Percentiles rank a stretch among this genome's conserved stretches.
These are phyloP conservation scores for Rhipidocladum racemiflorum DNA, from an alignment of 176 grass and related monocot genomes.

Conservation along the genomic window DNA sequence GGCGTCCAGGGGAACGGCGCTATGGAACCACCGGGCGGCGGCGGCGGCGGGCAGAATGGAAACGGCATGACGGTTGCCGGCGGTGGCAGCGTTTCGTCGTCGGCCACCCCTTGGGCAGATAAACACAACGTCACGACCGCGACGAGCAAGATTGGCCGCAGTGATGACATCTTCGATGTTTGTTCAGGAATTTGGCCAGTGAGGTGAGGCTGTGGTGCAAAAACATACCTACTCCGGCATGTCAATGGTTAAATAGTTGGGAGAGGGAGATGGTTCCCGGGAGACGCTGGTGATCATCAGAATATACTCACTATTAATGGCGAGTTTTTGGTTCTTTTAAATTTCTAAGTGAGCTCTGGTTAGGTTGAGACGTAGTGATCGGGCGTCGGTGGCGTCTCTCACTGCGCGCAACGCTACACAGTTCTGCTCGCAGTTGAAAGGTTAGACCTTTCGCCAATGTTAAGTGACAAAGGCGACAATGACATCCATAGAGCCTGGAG, in stretches of 20 bases:
- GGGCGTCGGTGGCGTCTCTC: slow-evolving; percentile 25
- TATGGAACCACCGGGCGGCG: background rate
- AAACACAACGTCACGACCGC: slow-evolving; percentile 7
- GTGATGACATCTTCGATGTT: background rate
- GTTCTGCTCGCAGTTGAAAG: background rate
- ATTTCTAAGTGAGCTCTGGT: background rate
- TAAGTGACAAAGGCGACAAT: slow-evolving; percentile 7
- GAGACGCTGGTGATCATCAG: background rate
- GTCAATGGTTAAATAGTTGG: slow-evolving; percentile 6
- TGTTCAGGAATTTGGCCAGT: background rate
- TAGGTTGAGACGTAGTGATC: background rate
- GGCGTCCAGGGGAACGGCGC: slow-evolving; percentile 41
- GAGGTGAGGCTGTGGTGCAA: background rate
- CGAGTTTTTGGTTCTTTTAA: background rate
- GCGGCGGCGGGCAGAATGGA: slow-evolving; percentile 43
- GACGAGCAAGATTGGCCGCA: slow-evolving; percentile 19
- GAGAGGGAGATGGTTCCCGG: background rate
- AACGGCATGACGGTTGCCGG: slow-evolving; percentile 29
- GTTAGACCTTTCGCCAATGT: background rate
- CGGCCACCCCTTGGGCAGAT: background rate
- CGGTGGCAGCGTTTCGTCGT: background rate
- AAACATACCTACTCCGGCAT: background rate
- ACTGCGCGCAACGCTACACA: background rate
- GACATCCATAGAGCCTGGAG: background rate
- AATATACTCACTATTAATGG: background rate